phyloP scores from a whole-genome alignment of 495 filamentous ascomycete genomes.

The Choiromyces venosus region DNA sequence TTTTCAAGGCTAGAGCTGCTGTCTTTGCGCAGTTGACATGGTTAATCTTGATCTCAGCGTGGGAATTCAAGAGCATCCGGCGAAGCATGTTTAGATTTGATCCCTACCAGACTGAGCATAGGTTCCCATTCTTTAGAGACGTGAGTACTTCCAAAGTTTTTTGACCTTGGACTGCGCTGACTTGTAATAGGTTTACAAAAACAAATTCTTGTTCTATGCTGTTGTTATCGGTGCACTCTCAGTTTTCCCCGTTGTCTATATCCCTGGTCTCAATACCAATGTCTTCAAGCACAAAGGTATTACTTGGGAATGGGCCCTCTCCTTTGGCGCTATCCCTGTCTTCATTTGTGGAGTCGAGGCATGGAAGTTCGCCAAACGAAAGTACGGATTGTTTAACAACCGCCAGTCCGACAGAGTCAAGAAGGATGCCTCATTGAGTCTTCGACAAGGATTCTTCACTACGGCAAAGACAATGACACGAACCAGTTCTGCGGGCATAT shows the following conservation, averaged over 20 bases:
- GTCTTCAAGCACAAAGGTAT: slow-evolving; percentile 68
- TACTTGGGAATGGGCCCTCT: slow-evolving; percentile 62
- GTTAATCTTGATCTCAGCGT: slow-evolving; percentile 60
- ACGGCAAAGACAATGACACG: slow-evolving; percentile 43
- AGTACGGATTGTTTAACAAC: slow-evolving; percentile 41
- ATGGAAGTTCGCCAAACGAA: slow-evolving; percentile 60
- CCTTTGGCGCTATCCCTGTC: slow-evolving; percentile 52
- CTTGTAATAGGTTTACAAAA: slow-evolving; percentile 50
- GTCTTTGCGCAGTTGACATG: slow-evolving; percentile 67
- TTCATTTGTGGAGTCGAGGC: slow-evolving; percentile 57
- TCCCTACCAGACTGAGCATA: slow-evolving; percentile 47
- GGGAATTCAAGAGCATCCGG: slow-evolving; percentile 63
- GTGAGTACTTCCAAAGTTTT: slow-evolving; percentile 12
- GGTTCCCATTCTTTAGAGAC: slow-evolving; percentile 54
- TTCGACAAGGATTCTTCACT: slow-evolving; percentile 46
- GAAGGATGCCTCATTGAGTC: slow-evolving; percentile 41
- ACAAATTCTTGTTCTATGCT: slow-evolving; percentile 66
- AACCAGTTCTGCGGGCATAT: slow-evolving; percentile 23
- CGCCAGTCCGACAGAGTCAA: slow-evolving; percentile 40
- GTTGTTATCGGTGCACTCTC: slow-evolving; percentile 60
- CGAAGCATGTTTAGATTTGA: slow-evolving; percentile 60
- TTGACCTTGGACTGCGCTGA: slow-evolving; percentile 7
- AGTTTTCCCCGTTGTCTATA: slow-evolving; percentile 65
- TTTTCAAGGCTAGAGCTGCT: slow-evolving; percentile 66
- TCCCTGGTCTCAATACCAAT: slow-evolving; percentile 58